Base-by-base conservation (phyloP, 352 stramenopile species). In the Globisporangium lucens region DNA sequence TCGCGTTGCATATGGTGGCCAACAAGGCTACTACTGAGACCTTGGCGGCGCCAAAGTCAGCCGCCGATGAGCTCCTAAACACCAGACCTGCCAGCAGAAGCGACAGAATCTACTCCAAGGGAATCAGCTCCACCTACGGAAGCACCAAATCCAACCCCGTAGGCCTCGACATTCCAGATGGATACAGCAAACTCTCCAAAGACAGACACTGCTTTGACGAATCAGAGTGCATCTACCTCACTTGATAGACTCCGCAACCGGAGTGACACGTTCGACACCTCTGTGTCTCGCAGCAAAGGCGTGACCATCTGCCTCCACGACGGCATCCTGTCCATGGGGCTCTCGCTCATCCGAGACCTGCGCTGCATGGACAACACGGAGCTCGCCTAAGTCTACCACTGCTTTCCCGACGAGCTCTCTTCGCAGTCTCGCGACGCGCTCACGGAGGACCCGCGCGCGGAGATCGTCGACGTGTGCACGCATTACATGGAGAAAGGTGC, bases 281-380 rank as follows among this genome's bases (percentile, higher is more conserved):
- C 53, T 1, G 55, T 68, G 9, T 33, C 35, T 3, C 63, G 64
- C 52, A 46, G 3, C 27, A 56, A 68, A 55, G 73, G 78, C 38
- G 69, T 80, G 30, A 59, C 83, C 47, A 63, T 82, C 35, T 77
- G 72, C 30, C 56, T 81, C 22, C 76, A 86, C 64, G 66, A 82
- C 55, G 67, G 61, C 12, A 76, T 83, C 30, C 52, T 76, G 20
- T 68, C 76, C 7, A 61, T 87, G 20, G 76, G 76, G 3, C 65
- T 83, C 29, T 83, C 76, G 58, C 46, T 87, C 43, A 83, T 82
- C 22, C 76, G 72, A 17, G 78, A 89, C 22, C 63, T 87, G 60
- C 76, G 78, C 10, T 83, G 75, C 13, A 46, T 84, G 10, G 75
- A 75, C 29, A 84, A 84, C 63, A 65, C 63, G 1, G 72, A 85